phyloP scores from a whole-genome alignment of 108 stramenopile genomes.

The Cyclotella baltica region DNA sequence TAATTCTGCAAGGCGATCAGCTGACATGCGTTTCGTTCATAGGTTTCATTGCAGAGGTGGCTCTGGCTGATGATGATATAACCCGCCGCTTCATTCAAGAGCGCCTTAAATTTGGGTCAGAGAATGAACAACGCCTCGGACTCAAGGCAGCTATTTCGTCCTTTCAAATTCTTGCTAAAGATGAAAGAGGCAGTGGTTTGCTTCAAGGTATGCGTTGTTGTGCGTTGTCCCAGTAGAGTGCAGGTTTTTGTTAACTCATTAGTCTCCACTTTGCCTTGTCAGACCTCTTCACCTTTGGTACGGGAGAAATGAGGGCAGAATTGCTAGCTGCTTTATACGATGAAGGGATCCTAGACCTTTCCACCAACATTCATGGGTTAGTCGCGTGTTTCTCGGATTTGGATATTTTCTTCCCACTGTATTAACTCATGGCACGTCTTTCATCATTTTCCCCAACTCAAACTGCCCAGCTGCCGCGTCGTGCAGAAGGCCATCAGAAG shows the following conservation, averaged over 20 bases:
- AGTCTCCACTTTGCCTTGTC: too few relatives aligned
- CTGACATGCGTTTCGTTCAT: too few relatives aligned
- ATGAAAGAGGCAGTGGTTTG: constrained; percentile 90
- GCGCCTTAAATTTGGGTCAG: constrained; percentile 84
- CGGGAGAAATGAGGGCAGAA: constrained; percentile 71
- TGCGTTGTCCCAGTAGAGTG: too few relatives aligned
- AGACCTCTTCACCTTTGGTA: constrained; percentile 77
- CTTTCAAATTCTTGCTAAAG: constrained; percentile 65
- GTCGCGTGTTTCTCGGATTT: constrained; percentile 19
- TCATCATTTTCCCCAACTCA: not conserved
- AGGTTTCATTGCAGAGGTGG: constrained; percentile 42
- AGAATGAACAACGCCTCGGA: constrained; percentile 75
- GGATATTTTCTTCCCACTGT: not conserved
- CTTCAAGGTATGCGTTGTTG: constrained; percentile 96
- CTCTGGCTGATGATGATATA: constrained; percentile 23
- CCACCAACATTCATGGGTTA: constrained; percentile 86
- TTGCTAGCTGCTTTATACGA: constrained; percentile 57
- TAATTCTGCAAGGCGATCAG: too few relatives aligned
- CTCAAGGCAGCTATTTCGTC: constrained; percentile 75
- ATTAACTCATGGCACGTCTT: not conserved
- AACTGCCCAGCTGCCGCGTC: constrained; percentile 81
- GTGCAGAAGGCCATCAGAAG: constrained; percentile 91
- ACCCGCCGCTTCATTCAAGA: constrained; percentile 93
- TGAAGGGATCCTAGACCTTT: constrained; percentile 77
- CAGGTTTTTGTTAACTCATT: not conserved